These are phyloP conservation scores for Chalaropsis ovoidea DNA, from an alignment of 2,329 filamentous ascomycete species.

Conservation along the genomic window DNA sequence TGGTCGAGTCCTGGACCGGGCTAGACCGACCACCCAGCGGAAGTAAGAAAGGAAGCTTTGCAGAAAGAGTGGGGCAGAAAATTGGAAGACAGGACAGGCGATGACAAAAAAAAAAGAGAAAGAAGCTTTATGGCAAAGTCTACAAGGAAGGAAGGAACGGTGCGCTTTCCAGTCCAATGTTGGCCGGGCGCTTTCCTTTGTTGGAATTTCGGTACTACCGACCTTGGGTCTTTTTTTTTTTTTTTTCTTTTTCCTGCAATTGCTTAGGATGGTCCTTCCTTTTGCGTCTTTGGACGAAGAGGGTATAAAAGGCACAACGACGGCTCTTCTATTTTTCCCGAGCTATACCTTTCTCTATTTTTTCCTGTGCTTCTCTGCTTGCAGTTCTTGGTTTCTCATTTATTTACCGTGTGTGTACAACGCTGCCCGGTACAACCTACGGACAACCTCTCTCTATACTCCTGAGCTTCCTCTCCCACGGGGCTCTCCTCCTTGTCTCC, in stretches of 20 bases:
- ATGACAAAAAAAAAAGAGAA: neutral
- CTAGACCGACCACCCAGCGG: neutral
- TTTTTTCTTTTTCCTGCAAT: neutral
- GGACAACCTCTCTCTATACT: neutral
- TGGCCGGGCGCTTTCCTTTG: slow-evolving; percentile 1
- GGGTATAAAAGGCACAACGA: neutral
- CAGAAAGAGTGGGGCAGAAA: slow-evolving; percentile 1
- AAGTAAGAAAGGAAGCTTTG: neutral
- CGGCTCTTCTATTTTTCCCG: neutral
- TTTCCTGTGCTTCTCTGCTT: neutral
- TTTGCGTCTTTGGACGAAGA: slow-evolving; percentile 1
- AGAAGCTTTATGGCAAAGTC: too few relatives aligned
- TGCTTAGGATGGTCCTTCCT: neutral
- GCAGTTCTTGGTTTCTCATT: neutral
- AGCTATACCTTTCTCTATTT: neutral
- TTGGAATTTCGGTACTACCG: slow-evolving; percentile 10
- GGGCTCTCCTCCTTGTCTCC: neutral
- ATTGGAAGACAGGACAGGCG: neutral
- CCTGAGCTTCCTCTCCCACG: neutral
- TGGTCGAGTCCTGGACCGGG: neutral
- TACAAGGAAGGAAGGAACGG: neutral
- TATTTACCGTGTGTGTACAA: too few relatives aligned
- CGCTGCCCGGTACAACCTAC: too few relatives aligned
- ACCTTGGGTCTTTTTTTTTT: neutral
- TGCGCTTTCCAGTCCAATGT: slow-evolving; percentile 1